These are phyloP conservation scores for Asterionellopsis glacialis DNA, from an alignment of 108 stramenopile species.

Conservation along the genomic window DNA sequence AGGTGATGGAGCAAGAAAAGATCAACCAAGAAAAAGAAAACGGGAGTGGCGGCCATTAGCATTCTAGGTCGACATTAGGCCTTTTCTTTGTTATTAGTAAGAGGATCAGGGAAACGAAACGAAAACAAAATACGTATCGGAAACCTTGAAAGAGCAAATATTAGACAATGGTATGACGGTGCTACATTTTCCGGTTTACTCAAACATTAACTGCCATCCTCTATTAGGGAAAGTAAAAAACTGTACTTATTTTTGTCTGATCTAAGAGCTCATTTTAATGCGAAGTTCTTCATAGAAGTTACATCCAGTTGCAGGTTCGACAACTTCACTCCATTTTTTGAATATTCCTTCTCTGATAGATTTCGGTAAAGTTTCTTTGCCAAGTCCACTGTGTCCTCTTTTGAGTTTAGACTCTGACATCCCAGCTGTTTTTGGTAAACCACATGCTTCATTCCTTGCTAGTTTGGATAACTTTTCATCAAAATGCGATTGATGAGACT, in stretches of 20 bases:
- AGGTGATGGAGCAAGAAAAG: slow-evolving; percentile 56
- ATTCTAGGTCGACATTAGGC: no score
- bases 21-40: neutral
- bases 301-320: slow-evolving; percentile 32
- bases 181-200: no score
- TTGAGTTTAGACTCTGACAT: slow-evolving; percentile 22
- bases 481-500: slow-evolving; percentile 25
- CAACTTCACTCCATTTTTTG: slow-evolving; percentile 36
- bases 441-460: slow-evolving; percentile 38
- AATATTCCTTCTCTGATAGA: slow-evolving; percentile 16
- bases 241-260: no score
- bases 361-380: slow-evolving; percentile 12
- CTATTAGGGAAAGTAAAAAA: no score
- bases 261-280: neutral
- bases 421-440: slow-evolving; percentile 38
- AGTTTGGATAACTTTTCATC: slow-evolving; percentile 40
- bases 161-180: no score
- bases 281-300: slow-evolving; percentile 26
- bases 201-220: no score
- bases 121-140: no score
- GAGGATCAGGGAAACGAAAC: no score
- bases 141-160: no score
- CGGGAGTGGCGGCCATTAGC: neutral
- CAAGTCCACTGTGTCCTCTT: slow-evolving; percentile 19
- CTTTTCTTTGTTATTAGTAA: no score